Conservation (phyloP, 2,329 filamentous ascomycete genomes). For the Lasiodiplodia hormozganensis region DNA sequence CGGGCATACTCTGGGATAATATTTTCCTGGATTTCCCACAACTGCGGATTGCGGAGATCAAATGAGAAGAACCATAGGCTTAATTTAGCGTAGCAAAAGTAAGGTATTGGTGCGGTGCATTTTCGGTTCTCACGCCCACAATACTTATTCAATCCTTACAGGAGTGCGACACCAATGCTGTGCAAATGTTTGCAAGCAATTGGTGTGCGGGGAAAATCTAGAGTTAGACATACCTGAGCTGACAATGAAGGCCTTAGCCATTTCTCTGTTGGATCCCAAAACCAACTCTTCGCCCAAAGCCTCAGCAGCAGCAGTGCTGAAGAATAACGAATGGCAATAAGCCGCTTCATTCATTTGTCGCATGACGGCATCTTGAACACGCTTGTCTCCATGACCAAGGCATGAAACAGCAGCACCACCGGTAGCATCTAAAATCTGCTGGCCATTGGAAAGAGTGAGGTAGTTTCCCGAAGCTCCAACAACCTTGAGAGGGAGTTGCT, state of each 20-base stretch:
- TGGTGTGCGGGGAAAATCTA: background rate
- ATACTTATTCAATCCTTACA: background rate
- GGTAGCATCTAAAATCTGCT: conserved; percentile 72
- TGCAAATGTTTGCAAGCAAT: background rate
- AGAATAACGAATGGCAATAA: conserved; percentile 67
- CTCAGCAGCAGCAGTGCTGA: conserved; percentile 61
- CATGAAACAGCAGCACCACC: conserved; percentile 76
- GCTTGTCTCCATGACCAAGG: conserved; percentile 70
- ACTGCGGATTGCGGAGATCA: too few relatives aligned
- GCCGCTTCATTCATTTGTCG: conserved; percentile 65
- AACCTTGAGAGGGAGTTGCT: conserved; percentile 55
- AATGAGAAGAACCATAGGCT: too few relatives aligned
- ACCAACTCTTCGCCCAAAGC: conserved; percentile 60
- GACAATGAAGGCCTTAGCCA: conserved; percentile 64
- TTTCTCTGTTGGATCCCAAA: conserved; percentile 58
- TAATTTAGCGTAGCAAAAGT: too few relatives aligned
- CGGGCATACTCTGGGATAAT: background rate
- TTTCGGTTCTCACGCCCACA: background rate
- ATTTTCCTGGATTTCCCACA: background rate
- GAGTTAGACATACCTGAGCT: conserved; percentile 58
- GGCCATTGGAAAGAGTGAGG: conserved; percentile 62
- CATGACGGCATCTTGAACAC: conserved; percentile 66
- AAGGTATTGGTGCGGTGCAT: background rate
- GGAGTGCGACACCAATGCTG: too few relatives aligned
- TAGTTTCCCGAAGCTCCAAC: conserved; percentile 59